These are phyloP conservation scores for Diatrype stigma DNA, from an alignment of 2,329 filamentous ascomycete genomes.

Conservation along the genomic window DNA sequence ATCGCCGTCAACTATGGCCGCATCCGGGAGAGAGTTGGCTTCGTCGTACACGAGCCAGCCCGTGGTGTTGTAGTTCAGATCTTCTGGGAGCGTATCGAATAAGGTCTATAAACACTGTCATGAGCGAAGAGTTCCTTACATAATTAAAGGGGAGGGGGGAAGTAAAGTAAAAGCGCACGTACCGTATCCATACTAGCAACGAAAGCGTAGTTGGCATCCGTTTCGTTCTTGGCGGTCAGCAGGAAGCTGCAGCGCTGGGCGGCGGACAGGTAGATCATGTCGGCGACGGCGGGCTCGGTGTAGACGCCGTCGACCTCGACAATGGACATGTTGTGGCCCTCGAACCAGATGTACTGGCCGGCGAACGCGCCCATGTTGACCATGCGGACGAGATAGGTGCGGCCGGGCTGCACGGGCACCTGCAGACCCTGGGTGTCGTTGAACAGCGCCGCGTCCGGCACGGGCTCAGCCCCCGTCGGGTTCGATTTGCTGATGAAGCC, in stretches of 20 bases:
- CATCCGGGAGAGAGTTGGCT: slow-evolving; percentile 39
- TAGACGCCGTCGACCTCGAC: slow-evolving; percentile 73
- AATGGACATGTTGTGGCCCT: slow-evolving; percentile 63
- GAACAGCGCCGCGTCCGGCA: slow-evolving; percentile 65
- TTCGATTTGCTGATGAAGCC: slow-evolving; percentile 50
- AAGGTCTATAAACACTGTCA: slow-evolving; percentile 42
- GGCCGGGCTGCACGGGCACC: slow-evolving; percentile 58
- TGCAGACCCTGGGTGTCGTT: slow-evolving; percentile 64
- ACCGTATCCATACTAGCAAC: slow-evolving; percentile 67
- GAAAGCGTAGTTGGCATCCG: slow-evolving; percentile 61
- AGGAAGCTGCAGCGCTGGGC: slow-evolving; percentile 65
- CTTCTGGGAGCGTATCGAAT: slow-evolving; percentile 64
- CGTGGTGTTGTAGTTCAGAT: slow-evolving; percentile 65
- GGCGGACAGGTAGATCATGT: slow-evolving; percentile 61
- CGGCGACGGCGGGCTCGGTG: slow-evolving; percentile 54
- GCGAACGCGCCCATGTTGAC: slow-evolving; percentile 72
- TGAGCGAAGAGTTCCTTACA: neutral
- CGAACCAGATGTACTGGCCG: slow-evolving; percentile 62
- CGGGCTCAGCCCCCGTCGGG: slow-evolving; percentile 57
- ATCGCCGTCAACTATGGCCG: slow-evolving; percentile 52
- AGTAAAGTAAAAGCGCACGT: slow-evolving; percentile 22
- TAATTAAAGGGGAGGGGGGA: too few relatives aligned
- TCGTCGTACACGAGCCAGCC: slow-evolving; percentile 60
- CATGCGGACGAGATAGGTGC: slow-evolving; percentile 69
- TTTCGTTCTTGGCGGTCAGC: slow-evolving; percentile 59